These are phyloP conservation scores for Pseudocercospora crystallina DNA, from an alignment of 2,329 filamentous ascomycete genomes.

Conservation along the genomic window DNA sequence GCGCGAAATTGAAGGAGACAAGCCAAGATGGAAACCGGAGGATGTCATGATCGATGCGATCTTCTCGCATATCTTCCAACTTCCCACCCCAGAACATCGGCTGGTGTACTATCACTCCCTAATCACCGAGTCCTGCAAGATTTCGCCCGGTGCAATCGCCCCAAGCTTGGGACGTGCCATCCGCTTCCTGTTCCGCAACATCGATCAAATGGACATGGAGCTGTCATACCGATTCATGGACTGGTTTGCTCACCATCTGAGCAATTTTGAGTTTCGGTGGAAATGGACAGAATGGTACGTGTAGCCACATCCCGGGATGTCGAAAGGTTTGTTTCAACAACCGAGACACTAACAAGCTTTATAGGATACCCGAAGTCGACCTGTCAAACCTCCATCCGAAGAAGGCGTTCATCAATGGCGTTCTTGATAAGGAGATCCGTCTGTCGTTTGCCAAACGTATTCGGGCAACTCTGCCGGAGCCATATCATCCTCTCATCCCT, in stretches of 20 bases:
- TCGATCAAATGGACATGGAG: conserved; percentile 82
- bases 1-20: conserved; percentile 62
- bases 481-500: conserved; percentile 77
- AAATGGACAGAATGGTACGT: conserved; percentile 94
- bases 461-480: conserved; percentile 83
- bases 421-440: conserved; percentile 93
- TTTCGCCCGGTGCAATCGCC: conserved; percentile 93
- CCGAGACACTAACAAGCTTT: not conserved
- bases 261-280: conserved; percentile 99
- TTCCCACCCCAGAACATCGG: conserved; percentile 87
- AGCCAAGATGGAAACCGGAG: conserved; percentile 92
- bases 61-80: conserved; percentile 88
- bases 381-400: conserved; percentile 76
- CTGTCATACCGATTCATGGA: conserved; percentile 85
- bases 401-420: conserved; percentile 89
- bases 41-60: conserved; percentile 97
- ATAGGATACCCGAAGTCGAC: conserved; percentile 73
- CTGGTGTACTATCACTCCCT: conserved; percentile 95
- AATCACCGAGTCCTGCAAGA: conserved; percentile 91
- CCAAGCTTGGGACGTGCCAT: conserved; percentile 92
- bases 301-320: not conserved
- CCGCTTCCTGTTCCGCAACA: conserved; percentile 80
- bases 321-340: conserved; percentile 1
- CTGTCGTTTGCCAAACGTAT: conserved; percentile 95
- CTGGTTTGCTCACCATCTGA: conserved; percentile 97